Percentiles rank a stretch among this genome's conserved stretches.
Conservation (phyloP, 805 yeast genomes). For the Starmerella ratchasimensis region DNA sequence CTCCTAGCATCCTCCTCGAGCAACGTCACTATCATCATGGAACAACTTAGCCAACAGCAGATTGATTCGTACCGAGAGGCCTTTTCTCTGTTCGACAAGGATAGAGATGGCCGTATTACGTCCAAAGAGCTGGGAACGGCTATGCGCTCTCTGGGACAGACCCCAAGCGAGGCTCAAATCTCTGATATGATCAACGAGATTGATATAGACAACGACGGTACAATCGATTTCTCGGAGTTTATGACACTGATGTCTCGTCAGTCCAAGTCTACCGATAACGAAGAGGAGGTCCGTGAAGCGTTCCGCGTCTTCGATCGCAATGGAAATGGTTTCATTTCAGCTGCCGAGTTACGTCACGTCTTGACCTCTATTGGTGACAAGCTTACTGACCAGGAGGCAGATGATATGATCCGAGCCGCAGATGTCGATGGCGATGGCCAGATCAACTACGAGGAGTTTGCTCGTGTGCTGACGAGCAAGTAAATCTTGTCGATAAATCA, state of each 20-base stretch:
- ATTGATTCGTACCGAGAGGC: conserved; percentile 97
- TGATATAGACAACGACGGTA: conserved; percentile 88
- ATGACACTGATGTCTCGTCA: conserved; percentile 81
- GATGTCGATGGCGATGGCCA: conserved; percentile 87
- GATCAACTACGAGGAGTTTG: conserved; percentile 92
- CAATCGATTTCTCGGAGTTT: conserved; percentile 70
- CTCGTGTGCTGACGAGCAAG: conserved; percentile 48
- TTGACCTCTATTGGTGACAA: conserved; percentile 96
- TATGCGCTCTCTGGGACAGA: conserved; percentile 97
- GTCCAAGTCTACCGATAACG: conserved; percentile 91
- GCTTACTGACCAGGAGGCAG: conserved; percentile 91
- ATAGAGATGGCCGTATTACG: conserved; percentile 89
- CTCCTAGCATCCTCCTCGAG: background rate
- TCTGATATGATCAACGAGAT: conserved; percentile 96
- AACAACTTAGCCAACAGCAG: conserved; percentile 85
- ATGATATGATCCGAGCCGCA: conserved; percentile 93
- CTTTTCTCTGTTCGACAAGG: conserved; percentile 90
- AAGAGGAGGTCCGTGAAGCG: conserved; percentile 94
- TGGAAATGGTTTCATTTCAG: conserved; percentile 93
- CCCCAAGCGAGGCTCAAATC: conserved; percentile 90
- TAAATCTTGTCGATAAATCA: conserved; percentile 1
- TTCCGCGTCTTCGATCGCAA: conserved; percentile 89
- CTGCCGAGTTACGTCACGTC: conserved; percentile 92
- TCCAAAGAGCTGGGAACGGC: conserved; percentile 93
- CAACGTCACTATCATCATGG: conserved; percentile 38